phyloP scores from a whole-genome alignment of 768 basidiomycete genomes.

The Lactarius deliciosus region DNA sequence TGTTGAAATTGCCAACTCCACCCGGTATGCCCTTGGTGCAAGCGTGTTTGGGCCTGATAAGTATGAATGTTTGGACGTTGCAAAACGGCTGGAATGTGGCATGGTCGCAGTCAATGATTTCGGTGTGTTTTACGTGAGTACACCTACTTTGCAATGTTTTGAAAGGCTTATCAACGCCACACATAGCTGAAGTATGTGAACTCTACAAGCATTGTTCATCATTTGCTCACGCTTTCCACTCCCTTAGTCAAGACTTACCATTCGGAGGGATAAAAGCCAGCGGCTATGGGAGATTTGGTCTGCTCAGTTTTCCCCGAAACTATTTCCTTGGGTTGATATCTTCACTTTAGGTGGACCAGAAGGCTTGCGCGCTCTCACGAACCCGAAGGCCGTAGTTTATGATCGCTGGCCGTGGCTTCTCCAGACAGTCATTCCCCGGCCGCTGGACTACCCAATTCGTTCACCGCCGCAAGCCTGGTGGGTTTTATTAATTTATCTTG shows the following conservation, averaged over 20 bases:
- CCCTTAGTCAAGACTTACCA: conserved; percentile 79
- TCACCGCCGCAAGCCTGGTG: conserved; percentile 76
- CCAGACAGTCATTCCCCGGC: conserved; percentile 82
- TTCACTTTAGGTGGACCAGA: conserved; percentile 75
- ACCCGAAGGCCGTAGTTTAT: conserved; percentile 80
- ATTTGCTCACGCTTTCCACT: conserved; percentile 33
- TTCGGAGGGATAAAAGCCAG: conserved; percentile 92
- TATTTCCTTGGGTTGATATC: conserved; percentile 23
- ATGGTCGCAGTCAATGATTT: conserved; percentile 99
- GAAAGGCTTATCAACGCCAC: conserved; percentile 28
- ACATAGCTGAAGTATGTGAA: conserved; percentile 61
- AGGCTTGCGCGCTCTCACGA: conserved; percentile 85
- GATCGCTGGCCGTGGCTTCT: conserved; percentile 85
- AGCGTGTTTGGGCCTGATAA: conserved; percentile 92
- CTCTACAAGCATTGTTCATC: conserved; percentile 26
- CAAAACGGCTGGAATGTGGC: conserved; percentile 81
- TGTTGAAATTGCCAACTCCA: conserved; percentile 83
- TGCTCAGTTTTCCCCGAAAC: conserved; percentile 28
- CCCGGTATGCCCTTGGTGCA: conserved; percentile 87
- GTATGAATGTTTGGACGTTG: conserved; percentile 73
- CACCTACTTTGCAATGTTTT: conserved; percentile 11
- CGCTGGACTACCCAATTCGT: conserved; percentile 82
- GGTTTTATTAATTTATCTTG: conserved; percentile 33
- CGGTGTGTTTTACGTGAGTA: conserved; percentile 78
- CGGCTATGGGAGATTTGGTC: conserved; percentile 93